These are phyloP conservation scores for Aspergillus sp. DNA, from an alignment of 2,329 filamentous ascomycete genomes.

Conservation along the genomic window DNA sequence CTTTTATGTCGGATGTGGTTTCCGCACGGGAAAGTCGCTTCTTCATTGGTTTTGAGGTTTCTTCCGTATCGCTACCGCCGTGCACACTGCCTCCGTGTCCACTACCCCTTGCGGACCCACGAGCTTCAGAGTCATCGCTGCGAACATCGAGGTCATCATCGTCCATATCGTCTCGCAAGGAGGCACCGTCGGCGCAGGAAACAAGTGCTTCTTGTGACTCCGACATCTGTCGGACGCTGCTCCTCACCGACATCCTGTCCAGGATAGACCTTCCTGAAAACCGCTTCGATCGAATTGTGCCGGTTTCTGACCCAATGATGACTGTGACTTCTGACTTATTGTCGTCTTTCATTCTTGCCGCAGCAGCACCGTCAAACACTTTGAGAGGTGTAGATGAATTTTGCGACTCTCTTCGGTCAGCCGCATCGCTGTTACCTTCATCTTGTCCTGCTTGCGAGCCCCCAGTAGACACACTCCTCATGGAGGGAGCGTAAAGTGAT, in stretches of 20 bases:
- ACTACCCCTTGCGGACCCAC: neutral
- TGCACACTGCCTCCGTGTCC: neutral
- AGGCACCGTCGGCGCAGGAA: conserved; percentile 15
- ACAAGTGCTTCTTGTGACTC: conserved; percentile 40
- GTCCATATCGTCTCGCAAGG: conserved; percentile 27
- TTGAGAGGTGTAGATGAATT: conserved; percentile 13
- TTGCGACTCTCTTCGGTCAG: neutral
- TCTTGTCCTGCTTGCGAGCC: conserved; percentile 4
- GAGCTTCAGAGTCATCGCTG: conserved; percentile 9
- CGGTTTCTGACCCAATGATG: conserved; percentile 37
- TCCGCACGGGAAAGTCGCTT: neutral
- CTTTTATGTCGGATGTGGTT: neutral
- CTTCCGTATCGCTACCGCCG: neutral
- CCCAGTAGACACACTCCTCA: conserved; percentile 6
- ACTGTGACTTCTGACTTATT: conserved; percentile 69
- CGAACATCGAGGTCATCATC: conserved; percentile 20
- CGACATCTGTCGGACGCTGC: conserved; percentile 12
- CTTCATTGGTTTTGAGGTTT: neutral
- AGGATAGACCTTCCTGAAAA: conserved; percentile 29
- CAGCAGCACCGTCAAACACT: conserved; percentile 18
- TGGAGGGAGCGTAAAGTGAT: conserved; percentile 11
- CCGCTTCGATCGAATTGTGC: conserved; percentile 29
- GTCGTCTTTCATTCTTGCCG: conserved; percentile 42
- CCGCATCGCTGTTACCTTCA: neutral
- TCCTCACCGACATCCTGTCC: conserved; percentile 26